Base-by-base conservation (phyloP, 345 rosid species). In the Luvunga scandens region DNA sequence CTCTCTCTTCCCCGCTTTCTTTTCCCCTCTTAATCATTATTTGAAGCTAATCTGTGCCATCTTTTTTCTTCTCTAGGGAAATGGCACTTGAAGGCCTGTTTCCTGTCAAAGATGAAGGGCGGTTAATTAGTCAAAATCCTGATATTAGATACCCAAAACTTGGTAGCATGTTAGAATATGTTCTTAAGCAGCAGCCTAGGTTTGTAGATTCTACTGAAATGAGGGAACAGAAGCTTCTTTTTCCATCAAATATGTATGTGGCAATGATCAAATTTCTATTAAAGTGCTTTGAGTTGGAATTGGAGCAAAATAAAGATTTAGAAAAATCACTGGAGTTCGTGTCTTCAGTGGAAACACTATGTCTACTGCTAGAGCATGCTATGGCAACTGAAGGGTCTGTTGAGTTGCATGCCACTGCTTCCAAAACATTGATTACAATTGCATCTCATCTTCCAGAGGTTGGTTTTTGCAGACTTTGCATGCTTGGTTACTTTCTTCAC, bases 391-490 rank as follows among this genome's bases (percentile, higher is more conserved):
- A 91, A 82, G 98, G 94, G 73, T 88, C 98, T 4, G 84, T 81
- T 81, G 98, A 92, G 87, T 83, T 95, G 83, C 99, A 95, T 82
- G 91, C 98, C 69, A 89, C 86, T 69, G 89, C 97, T 81, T 92
- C 95, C 57, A 91, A 88, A 85, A 88, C 94, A 21, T 85, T 95
- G 78, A 86, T 95, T 79, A 84, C 89, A 8, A 77, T 95, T 82
- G 95, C 94, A 70, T 91, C 98, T 79, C 83, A 77, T 81, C 90
- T 91, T 85, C 98, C 92, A 75, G 90, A 91, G 91, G 99, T 95
- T 69, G 67, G 81, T 79, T 66, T 65, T 57, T 25, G 31, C n/a
- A 53, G 10, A 33, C 25, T 73, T 76, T 61, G 67, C 27, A 71
- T 57, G 34, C 66, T 77, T 62, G 34, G 34, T 22, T 67, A 25